These are phyloP conservation scores for Streptanthus diversifolius DNA, from an alignment of 345 rosid species.

Conservation along the genomic window DNA sequence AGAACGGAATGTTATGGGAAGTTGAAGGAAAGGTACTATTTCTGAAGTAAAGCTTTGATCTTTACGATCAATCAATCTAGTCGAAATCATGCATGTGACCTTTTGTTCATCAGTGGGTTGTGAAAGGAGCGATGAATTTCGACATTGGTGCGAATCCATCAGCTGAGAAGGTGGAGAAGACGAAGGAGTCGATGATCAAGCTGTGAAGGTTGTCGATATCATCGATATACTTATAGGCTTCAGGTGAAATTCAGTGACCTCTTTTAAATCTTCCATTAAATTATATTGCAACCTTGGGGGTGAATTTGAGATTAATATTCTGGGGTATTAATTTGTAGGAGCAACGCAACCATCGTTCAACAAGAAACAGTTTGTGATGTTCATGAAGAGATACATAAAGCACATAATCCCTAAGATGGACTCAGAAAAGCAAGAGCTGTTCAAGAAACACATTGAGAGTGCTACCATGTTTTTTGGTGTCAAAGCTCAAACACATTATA, in stretches of 20 bases:
- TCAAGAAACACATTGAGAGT: constrained; percentile 78
- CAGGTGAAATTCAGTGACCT: constrained; percentile 44
- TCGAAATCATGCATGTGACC: neutral
- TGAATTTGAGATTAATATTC: neutral
- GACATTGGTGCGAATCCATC: constrained; percentile 91
- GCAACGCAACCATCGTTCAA: constrained; percentile 92
- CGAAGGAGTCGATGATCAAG: constrained; percentile 78
- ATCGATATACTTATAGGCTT: constrained; percentile 92
- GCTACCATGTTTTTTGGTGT: constrained; percentile 67
- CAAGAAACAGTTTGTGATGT: constrained; percentile 65
- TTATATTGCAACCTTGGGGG: neutral
- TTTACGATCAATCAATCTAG: neutral
- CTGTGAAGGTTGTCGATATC: constrained; percentile 77
- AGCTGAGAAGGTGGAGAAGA: constrained; percentile 77
- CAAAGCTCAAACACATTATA: constrained; percentile 78
- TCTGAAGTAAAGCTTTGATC: neutral
- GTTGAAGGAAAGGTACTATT: constrained; percentile 72
- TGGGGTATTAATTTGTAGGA: constrained; percentile 43
- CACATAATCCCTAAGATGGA: constrained; percentile 49
- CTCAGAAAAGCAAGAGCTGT: constrained; percentile 49
- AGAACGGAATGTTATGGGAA: constrained; percentile 70
- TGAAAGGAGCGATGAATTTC: constrained; percentile 64
- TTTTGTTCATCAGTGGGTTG: constrained; percentile 64
- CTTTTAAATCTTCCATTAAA: neutral
- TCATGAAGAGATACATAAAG: constrained; percentile 74